Conservation (phyloP, 2,329 filamentous ascomycete species). For the Calonectria ilicicola region DNA sequence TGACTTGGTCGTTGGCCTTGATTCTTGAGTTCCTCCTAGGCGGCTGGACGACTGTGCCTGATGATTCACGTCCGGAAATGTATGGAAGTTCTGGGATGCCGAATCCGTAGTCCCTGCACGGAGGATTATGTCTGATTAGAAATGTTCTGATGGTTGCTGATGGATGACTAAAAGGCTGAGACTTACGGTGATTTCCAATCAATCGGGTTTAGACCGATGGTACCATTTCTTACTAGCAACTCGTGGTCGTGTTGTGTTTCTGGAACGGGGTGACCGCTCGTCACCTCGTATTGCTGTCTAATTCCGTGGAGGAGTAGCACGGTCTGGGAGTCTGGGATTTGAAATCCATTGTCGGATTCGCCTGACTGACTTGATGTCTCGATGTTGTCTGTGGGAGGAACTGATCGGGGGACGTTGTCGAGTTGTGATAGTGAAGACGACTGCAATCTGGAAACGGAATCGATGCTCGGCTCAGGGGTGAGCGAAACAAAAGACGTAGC, state of each 20-base stretch:
- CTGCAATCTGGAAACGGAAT: slow-evolving; percentile 2
- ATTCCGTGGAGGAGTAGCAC: slow-evolving; percentile 63
- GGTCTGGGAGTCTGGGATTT: slow-evolving; percentile 51
- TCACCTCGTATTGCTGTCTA: slow-evolving; percentile 62
- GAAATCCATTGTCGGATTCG: neutral
- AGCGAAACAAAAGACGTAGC: slow-evolving; percentile 27
- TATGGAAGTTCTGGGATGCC: slow-evolving; percentile 76
- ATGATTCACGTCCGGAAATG: slow-evolving; percentile 77
- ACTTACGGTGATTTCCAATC: slow-evolving; percentile 80
- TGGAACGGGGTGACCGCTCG: slow-evolving; percentile 59
- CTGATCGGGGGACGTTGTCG: slow-evolving; percentile 10
- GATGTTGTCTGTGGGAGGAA: neutral
- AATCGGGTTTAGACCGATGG: slow-evolving; percentile 81
- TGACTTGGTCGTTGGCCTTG: slow-evolving; percentile 65
- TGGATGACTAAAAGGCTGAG: neutral
- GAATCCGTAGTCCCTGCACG: slow-evolving; percentile 74
- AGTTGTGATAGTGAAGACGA: slow-evolving; percentile 23
- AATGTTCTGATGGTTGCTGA: neutral
- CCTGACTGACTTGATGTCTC: slow-evolving; percentile 19
- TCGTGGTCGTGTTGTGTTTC: slow-evolving; percentile 54
- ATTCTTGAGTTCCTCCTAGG: slow-evolving; percentile 57
- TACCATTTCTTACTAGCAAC: slow-evolving; percentile 71
- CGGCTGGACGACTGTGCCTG: slow-evolving; percentile 69
- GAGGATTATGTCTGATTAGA: neutral
- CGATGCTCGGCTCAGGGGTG: slow-evolving; percentile 28